A percentile compares a stretch with the other conserved stretches of the same genome.
Evolutionary conservation across 163 green algal species (phyloP).

Genomic region (Dunaliella salina): DNA sequence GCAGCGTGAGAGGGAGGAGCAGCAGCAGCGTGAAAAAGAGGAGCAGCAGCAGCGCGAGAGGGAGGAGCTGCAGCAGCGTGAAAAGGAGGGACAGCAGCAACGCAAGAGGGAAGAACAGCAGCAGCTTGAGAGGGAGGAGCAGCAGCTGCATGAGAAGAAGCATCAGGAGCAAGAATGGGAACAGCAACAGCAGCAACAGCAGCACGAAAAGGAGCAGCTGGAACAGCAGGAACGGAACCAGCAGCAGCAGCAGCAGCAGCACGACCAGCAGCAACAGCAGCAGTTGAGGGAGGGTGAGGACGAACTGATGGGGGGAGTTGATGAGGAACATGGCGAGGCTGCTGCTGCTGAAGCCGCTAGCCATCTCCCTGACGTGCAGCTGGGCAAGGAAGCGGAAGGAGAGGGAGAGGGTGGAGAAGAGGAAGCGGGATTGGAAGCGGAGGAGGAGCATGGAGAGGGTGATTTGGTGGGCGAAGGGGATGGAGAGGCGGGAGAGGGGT

Average conservation of each 20-base stretch:
- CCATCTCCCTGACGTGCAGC: not conserved
- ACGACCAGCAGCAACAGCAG: not conserved
- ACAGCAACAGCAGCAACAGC: not conserved
- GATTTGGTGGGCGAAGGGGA: not conserved
- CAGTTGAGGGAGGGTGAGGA: not conserved
- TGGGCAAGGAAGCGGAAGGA: not conserved
- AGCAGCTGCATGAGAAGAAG: not conserved
- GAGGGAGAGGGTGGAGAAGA: not conserved
- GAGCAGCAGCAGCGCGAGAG: not conserved
- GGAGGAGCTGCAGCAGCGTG: not conserved
- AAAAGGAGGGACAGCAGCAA: not conserved
- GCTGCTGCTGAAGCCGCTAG: not conserved
- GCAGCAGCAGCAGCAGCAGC: not conserved
- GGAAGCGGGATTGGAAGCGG: not conserved
- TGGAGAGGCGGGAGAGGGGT: not conserved
- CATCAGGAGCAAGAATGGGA: not conserved
- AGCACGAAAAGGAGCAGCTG: not conserved
- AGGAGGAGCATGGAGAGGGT: not conserved
- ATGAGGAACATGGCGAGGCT: not conserved
- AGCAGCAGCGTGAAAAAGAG: too few species aligned
- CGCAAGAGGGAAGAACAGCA: not conserved
- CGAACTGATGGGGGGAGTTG: not conserved
- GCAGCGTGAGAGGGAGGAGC: too few species aligned
- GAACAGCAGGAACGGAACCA: not conserved
- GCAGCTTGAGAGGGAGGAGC: not conserved